These are phyloP conservation scores for Fusarium bulbicola DNA, from an alignment of 2,329 filamentous ascomycete genomes.

Conservation along the genomic window DNA sequence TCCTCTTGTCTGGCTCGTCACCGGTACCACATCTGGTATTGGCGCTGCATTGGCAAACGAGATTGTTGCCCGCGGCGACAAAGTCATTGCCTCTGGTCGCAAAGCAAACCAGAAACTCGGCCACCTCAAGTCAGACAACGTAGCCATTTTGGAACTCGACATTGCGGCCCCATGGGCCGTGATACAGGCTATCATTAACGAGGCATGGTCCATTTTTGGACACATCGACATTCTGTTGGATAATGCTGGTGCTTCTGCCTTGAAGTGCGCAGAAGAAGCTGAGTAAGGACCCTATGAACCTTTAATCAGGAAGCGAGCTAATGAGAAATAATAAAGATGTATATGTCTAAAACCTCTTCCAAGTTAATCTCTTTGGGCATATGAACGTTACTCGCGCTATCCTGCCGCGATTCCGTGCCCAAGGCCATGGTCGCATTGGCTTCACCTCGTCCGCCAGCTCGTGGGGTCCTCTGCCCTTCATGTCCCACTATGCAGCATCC, in stretches of 20 bases:
- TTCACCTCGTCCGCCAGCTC: not conserved
- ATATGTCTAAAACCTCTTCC: not conserved
- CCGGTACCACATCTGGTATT: not conserved
- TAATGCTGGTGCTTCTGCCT: not conserved
- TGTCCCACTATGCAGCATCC: not conserved
- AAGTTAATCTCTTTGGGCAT: not conserved
- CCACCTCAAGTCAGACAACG: not conserved
- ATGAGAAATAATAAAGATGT: not conserved
- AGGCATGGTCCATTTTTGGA: not conserved
- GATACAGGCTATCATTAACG: not conserved
- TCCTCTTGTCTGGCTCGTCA: not conserved
- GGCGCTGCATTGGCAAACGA: not conserved
- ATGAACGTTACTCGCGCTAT: not conserved
- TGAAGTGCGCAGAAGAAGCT: not conserved
- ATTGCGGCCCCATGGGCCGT: not conserved
- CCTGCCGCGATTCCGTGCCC: not conserved
- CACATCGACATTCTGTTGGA: not conserved
- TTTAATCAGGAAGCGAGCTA: rapidly evolving
- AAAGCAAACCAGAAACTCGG: not conserved
- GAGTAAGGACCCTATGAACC: not conserved
- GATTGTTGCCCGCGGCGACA: not conserved
- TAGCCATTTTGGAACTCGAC: not conserved
- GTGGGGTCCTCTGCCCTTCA: not conserved
- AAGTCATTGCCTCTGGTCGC: not conserved
- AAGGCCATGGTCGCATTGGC: not conserved